Evolutionary conservation across 805 yeast genomes (phyloP).

Genomic region (Kodamaea lidongshanica): DNA sequence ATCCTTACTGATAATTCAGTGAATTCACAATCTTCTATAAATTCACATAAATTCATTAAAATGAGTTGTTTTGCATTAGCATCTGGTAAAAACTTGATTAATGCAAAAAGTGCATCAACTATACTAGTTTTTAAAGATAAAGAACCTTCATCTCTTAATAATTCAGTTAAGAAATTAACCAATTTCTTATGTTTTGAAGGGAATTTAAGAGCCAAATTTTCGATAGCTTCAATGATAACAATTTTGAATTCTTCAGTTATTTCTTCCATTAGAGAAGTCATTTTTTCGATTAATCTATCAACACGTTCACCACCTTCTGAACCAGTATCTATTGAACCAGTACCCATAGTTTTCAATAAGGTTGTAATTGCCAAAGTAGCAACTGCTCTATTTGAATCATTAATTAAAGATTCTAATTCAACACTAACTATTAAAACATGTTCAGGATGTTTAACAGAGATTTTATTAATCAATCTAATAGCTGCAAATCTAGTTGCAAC

Average conservation of each 20-base stretch:
- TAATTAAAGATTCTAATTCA: constrained; percentile 81
- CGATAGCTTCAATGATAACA: constrained; percentile 91
- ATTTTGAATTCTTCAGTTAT: constrained; percentile 94
- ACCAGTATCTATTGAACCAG: constrained; percentile 38
- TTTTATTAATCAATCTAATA: constrained; percentile 78
- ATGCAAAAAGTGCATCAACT: constrained; percentile 88
- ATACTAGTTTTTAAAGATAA: constrained; percentile 77
- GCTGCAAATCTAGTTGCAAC: constrained; percentile 90
- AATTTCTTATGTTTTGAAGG: constrained; percentile 83
- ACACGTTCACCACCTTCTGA: constrained; percentile 51
- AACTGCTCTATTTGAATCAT: constrained; percentile 83
- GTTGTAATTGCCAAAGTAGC: constrained; percentile 98
- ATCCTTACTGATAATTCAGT: constrained; percentile 92
- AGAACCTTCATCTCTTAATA: constrained; percentile 88
- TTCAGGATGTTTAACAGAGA: constrained; percentile 77
- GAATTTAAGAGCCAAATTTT: constrained; percentile 86
- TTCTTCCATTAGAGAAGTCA: constrained; percentile 83
- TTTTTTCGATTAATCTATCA: constrained; percentile 81
- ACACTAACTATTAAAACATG: constrained; percentile 71
- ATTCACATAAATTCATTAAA: constrained; percentile 85
- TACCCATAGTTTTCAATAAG: constrained; percentile 87
- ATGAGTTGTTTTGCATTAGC: constrained; percentile 70
- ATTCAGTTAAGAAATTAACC: constrained; percentile 73
- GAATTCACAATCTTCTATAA: constrained; percentile 96
- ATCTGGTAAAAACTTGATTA: constrained; percentile 77